Evolutionary conservation across 768 basidiomycete genomes (phyloP).

Genomic region (Agaricus blazei): DNA sequence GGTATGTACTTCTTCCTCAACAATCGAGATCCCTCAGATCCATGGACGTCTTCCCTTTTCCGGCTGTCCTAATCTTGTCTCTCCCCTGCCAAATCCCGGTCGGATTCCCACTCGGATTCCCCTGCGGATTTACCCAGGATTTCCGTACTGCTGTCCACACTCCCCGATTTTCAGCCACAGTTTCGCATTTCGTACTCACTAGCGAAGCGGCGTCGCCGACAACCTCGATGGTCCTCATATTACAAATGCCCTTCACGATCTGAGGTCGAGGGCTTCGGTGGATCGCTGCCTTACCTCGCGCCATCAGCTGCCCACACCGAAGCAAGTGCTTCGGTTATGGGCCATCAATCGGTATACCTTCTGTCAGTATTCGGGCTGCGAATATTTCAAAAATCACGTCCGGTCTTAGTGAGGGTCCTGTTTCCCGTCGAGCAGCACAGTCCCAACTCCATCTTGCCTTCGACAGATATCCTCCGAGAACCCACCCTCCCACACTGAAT

Average conservation of each 20-base stretch:
- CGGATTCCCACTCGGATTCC: slow-evolving; percentile 6
- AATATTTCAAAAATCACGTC: too few species aligned
- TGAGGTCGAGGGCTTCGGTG: background rate
- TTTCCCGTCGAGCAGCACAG: too few species aligned
- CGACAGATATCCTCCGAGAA: too few species aligned
- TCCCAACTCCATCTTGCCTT: too few species aligned
- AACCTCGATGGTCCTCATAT: too few species aligned
- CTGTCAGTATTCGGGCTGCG: too few species aligned
- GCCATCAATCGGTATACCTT: too few species aligned
- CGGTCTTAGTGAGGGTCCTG: too few species aligned
- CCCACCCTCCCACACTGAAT: too few species aligned
- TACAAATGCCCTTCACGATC: background rate
- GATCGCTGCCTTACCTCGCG: background rate
- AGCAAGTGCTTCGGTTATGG: background rate
- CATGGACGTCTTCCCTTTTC: background rate
- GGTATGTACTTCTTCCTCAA: background rate
- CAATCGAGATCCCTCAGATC: slow-evolving; percentile 9
- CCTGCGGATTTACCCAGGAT: background rate
- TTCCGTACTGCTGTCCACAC: background rate
- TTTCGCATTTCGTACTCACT: background rate
- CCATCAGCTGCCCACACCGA: background rate
- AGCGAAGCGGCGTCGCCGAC: too few species aligned
- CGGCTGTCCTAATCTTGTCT: background rate
- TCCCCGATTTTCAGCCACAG: background rate
- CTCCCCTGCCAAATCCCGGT: slow-evolving; percentile 3